Evolutionary conservation across 2,329 filamentous ascomycete species (phyloP).

Genomic region (Exophiala calicioides): DNA sequence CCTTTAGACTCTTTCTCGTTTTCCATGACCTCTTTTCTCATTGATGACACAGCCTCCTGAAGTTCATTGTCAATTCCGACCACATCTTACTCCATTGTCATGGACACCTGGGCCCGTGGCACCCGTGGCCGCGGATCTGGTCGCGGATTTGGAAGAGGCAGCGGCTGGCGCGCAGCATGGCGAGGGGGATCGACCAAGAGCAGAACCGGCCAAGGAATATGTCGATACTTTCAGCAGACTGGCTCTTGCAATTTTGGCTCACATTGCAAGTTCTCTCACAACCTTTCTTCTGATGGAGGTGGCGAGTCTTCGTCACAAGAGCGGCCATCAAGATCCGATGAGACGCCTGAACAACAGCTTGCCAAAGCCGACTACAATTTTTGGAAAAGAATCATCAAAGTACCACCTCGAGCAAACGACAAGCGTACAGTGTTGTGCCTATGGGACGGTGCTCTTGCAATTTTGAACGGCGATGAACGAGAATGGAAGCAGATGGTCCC

Average conservation of each 20-base stretch:
- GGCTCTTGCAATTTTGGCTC: conserved; percentile 6
- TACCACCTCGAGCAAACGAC: conserved; percentile 11
- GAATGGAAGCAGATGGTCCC: conserved; percentile 38
- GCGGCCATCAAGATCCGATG: not conserved
- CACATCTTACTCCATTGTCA: no score
- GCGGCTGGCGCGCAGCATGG: no score
- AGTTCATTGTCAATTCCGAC: no score
- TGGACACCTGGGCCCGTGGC: no score
- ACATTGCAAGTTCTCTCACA: conserved; percentile 10
- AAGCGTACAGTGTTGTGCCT: not conserved
- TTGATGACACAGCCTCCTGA: no score
- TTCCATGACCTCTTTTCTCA: no score
- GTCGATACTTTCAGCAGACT: conserved; percentile 6
- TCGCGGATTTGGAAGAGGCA: no score
- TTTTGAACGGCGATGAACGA: conserved; percentile 30
- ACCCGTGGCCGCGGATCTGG: no score
- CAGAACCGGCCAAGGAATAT: not conserved
- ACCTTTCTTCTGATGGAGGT: not conserved
- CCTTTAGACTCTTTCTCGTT: no score
- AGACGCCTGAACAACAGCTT: conserved; percentile 29
- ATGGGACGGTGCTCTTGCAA: conserved; percentile 2
- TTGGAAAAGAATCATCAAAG: conserved; percentile 35
- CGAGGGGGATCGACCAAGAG: not conserved
- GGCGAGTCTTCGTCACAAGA: not conserved
- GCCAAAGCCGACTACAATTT: conserved; percentile 33